phyloP scores from a whole-genome alignment of 768 basidiomycete species.

The Calocybe cyanea region DNA sequence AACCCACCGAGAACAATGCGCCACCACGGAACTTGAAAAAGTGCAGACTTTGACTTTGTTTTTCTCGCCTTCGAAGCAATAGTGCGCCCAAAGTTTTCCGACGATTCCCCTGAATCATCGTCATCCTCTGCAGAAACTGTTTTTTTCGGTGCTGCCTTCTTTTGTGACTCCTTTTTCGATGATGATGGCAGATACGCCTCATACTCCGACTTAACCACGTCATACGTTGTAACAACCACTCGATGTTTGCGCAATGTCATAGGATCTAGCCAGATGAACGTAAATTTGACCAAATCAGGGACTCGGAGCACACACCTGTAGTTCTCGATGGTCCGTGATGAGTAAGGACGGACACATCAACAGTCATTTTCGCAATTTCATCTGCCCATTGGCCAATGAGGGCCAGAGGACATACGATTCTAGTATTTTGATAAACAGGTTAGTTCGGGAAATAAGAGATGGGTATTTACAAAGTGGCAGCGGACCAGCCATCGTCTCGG shows the following conservation, averaged over 20 bases:
- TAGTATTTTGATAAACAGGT: conserved; percentile 24
- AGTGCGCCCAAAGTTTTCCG: conserved; percentile 42
- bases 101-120: conserved; percentile 31
- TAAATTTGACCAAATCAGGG: background rate
- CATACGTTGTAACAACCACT: conserved; percentile 86
- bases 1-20: conserved; percentile 76
- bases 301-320: conserved; percentile 43
- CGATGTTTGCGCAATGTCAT: conserved; percentile 48
- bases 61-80: conserved; percentile 41
- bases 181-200: conserved; percentile 41
- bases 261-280: conserved; percentile 43
- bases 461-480: conserved; percentile 60
- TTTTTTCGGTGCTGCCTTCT: conserved; percentile 35
- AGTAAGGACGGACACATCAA: conserved; percentile 63
- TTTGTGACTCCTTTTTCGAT: conserved; percentile 53
- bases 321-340: conserved; percentile 82
- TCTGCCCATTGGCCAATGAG: conserved; percentile 89
- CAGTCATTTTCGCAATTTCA: conserved; percentile 74
- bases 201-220: conserved; percentile 79
- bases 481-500: conserved; percentile 66
- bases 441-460: background rate
- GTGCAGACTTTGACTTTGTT: conserved; percentile 48
- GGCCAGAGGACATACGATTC: conserved; percentile 84
- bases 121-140: conserved; percentile 34
- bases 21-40: conserved; percentile 82